Evolutionary conservation across 176 grass and related monocot genomes (phyloP), one percentile per base, ranked within the genome.

Genomic region (Avena sativa): DNA sequence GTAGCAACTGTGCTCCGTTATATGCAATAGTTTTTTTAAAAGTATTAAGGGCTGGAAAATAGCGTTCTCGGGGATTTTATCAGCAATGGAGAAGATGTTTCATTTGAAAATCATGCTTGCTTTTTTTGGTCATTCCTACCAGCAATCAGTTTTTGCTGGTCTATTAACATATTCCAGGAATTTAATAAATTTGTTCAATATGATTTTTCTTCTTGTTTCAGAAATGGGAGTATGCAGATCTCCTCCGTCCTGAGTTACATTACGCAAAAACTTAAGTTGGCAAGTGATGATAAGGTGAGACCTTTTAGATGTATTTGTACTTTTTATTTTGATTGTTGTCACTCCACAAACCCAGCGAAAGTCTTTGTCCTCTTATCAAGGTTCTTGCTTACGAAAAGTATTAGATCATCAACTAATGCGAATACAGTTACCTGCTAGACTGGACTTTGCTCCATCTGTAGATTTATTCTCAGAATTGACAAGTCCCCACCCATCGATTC

Each of bases 191-290:
- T 81, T 34, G 13, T 84, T 69, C 4, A 55, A 77, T 71, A 67
- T 68, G 21, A 26, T n/a, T 71, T 84, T 78, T 87, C 1, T 65
- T n/a, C 40, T 76, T 71, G 49, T 90, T 88, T 83, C 90, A 99
- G 97, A 90, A 86, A 97, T 60, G 68, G 92, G 64, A 88, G 58
- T 79, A 36, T 99, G 62, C 88, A 90, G 20, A 43, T 92, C 79
- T 97, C 94, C 23, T 92, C 86, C 1, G 87, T 99, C 48, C 94
- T 92, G 85, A 97, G 89, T 74, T 94, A 93, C 82, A 92, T 99
- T 32, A 83, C 74, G 70, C 86, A 9, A 38, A 97, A 97, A 84
- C 92, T 99, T 80, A 88, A 78, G 80, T 86, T 99, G 62, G 48
- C 73, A 83, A 92, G 76, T 75, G 97, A 97, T 73, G 86, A 91